Conservation (phyloP, 202 grass and related monocot species). For the Carex arenaria region DNA sequence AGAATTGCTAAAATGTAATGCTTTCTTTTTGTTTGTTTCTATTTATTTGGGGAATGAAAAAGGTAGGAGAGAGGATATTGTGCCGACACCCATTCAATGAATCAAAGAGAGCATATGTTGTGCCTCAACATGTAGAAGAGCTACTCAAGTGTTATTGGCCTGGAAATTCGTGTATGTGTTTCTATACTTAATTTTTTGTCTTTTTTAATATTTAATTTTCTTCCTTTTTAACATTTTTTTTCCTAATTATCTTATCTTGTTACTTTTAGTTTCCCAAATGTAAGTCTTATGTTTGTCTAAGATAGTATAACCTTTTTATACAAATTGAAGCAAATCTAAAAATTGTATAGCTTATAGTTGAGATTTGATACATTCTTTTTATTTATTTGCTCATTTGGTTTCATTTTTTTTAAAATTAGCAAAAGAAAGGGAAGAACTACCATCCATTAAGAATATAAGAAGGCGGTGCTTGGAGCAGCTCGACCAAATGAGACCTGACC, state of each 20-base stretch:
- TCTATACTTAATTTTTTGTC: neutral
- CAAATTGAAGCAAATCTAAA: neutral
- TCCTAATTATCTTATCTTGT: neutral
- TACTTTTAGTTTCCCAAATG: neutral
- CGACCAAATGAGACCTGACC: constrained; percentile 77
- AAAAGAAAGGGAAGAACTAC: constrained; percentile 55
- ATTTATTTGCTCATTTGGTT: neutral
- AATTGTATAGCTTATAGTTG: constrained; percentile 2
- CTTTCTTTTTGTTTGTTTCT: neutral
- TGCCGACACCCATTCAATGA: constrained; percentile 91
- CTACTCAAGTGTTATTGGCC: constrained; percentile 85
- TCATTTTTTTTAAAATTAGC: constrained; percentile 25
- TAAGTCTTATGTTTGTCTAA: neutral
- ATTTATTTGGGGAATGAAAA: constrained; percentile 20
- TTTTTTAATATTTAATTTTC: neutral
- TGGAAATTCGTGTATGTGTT: constrained; percentile 62
- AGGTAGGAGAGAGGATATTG: constrained; percentile 83
- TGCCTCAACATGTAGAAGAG: constrained; percentile 84
- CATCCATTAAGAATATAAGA: constrained; percentile 55
- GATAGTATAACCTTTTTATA: neutral
- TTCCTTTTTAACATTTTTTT: neutral
- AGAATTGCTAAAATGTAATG: constrained; percentile 2
- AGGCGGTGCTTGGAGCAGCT: constrained; percentile 52
- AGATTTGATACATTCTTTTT: neutral
- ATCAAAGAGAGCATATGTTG: constrained; percentile 92